Conservation (phyloP, 495 filamentous ascomycete species). For the Saxophila tyrrhenica region DNA sequence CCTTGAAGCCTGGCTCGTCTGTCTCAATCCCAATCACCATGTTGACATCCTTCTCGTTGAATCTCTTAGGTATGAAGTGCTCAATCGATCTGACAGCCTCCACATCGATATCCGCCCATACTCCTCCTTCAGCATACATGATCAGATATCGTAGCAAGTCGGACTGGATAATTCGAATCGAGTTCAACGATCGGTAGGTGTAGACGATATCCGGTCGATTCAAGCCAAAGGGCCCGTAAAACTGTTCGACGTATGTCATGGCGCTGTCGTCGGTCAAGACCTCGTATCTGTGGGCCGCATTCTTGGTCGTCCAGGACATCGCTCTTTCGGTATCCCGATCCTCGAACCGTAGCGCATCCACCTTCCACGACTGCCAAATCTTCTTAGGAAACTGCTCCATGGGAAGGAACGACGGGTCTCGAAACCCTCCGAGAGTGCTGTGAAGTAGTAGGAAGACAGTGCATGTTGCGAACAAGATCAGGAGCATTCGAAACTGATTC, state of each 20-base stretch:
- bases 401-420: background rate
- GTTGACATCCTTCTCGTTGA: constrained; percentile 39
- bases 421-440: constrained; percentile 5
- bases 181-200: constrained; percentile 44
- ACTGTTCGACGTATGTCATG: constrained; percentile 44
- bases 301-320: constrained; percentile 46
- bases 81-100: constrained; percentile 36
- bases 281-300: constrained; percentile 51
- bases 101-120: constrained; percentile 42
- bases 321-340: constrained; percentile 41
- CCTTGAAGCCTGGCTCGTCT: constrained; percentile 47
- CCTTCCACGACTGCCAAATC: constrained; percentile 62
- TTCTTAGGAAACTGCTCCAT: constrained; percentile 27
- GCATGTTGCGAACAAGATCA: background rate
- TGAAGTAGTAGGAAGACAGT: constrained; percentile 1
- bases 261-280: constrained; percentile 53
- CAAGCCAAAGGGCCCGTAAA: constrained; percentile 46
- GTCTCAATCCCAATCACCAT: constrained; percentile 57
- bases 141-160: constrained; percentile 44
- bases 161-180: constrained; percentile 42
- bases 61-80: constrained; percentile 35
- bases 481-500: background rate
- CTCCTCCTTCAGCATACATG: constrained; percentile 42
- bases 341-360: constrained; percentile 46
- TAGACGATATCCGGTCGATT: constrained; percentile 51